Conservation (phyloP, 257 asterid species). For the Nicotiana sylvestris region DNA sequence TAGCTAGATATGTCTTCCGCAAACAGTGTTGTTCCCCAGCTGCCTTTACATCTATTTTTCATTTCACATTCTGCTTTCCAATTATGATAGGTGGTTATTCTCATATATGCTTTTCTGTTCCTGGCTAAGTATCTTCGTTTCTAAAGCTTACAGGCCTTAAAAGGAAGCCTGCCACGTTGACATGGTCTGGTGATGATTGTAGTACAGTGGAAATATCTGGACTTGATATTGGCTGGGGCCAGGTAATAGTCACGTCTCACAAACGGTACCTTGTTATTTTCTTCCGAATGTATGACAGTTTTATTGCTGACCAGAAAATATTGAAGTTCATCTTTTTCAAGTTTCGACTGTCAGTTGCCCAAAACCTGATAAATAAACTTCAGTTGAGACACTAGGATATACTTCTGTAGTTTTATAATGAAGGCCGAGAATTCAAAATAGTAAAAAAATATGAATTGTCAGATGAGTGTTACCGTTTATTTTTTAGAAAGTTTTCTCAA, state of each 20-base stretch:
- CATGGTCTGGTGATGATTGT: constrained; percentile 51
- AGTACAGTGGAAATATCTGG: constrained; percentile 77
- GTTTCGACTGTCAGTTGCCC: background rate
- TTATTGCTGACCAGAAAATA: background rate
- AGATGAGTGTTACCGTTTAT: background rate
- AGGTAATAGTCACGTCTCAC: constrained; percentile 47
- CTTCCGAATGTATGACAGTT: background rate
- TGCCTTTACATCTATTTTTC: background rate
- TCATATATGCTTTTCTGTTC: background rate
- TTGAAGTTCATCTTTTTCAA: background rate
- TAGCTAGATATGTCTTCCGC: background rate
- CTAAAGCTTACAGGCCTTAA: constrained; percentile 76
- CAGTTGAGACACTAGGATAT: background rate
- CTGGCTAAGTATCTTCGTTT: constrained; percentile 15
- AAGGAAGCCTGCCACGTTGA: constrained; percentile 62
- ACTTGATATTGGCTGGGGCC: constrained; percentile 98
- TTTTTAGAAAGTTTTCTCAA: background rate
- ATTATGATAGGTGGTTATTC: background rate
- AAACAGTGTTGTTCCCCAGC: background rate
- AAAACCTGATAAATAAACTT: background rate
- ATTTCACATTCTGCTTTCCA: background rate
- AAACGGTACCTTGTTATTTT: background rate
- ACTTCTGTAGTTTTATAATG: background rate
- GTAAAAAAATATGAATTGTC: background rate
- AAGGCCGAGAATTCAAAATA: background rate